Percentiles rank a stretch among this genome's conserved stretches.
Conservation (phyloP, 1,139 yeast genomes). For the Schizosaccharomyces versatilis region DNA sequence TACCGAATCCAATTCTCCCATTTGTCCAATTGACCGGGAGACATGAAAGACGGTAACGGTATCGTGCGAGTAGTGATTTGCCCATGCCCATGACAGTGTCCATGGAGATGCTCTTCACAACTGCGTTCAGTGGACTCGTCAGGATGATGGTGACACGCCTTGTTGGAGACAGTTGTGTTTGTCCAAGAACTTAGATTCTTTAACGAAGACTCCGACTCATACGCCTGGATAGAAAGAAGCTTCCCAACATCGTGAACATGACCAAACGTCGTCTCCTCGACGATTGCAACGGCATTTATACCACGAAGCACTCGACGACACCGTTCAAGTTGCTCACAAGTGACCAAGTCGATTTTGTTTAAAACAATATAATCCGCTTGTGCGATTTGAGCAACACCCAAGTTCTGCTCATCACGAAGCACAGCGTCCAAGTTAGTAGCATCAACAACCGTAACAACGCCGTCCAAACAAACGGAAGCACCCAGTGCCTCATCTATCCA, state of each 20-base stretch:
- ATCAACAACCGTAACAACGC: constrained; percentile 81
- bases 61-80: constrained; percentile 43
- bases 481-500: constrained; percentile 85
- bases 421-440: constrained; percentile 5
- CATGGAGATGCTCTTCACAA: background rate
- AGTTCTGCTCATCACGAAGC: constrained; percentile 14
- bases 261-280: constrained; percentile 49
- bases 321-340: constrained; percentile 15
- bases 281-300: constrained; percentile 50
- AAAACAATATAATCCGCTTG: constrained; percentile 62
- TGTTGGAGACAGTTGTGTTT: background rate
- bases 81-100: constrained; percentile 10
- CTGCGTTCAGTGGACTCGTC: background rate
- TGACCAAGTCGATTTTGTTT: constrained; percentile 47
- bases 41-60: constrained; percentile 27
- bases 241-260: constrained; percentile 34
- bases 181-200: constrained; percentile 10
- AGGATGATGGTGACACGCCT: constrained; percentile 26
- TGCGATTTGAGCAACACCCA: constrained; percentile 79
- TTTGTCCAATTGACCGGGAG: constrained; percentile 19
- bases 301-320: constrained; percentile 25
- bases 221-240: constrained; percentile 62
- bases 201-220: constrained; percentile 29
- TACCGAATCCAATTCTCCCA: constrained; percentile 43
- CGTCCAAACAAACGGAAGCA: constrained; percentile 72